Conservation (phyloP, 1,284 basidiomycete species). For the Microbotryomycetes sp. region DNA sequence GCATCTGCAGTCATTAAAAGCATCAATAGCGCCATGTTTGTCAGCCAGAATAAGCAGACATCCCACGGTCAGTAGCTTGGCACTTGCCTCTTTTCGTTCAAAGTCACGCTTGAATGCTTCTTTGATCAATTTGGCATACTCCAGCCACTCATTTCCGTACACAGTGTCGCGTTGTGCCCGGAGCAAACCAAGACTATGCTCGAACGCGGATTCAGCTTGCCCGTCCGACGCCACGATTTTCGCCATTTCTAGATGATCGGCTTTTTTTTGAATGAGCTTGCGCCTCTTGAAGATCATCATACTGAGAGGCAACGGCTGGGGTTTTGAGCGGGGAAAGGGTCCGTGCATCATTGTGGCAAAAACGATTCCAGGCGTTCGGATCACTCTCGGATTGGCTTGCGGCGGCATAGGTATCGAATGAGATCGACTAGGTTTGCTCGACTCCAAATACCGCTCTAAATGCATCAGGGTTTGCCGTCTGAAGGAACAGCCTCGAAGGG, state of each 20-base stretch:
- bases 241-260: conserved; percentile 33
- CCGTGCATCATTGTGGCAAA: conserved; percentile 57
- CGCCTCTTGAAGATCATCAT: conserved; percentile 62
- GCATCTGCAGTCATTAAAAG: too few relatives aligned
- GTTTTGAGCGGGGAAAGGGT: conserved; percentile 66
- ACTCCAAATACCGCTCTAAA: too few relatives aligned
- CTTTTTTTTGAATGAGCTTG: conserved; percentile 49
- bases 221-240: conserved; percentile 43
- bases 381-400: too few relatives aligned
- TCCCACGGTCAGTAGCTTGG: not conserved
- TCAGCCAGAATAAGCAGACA: not conserved
- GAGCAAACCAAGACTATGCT: conserved; percentile 48
- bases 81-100: not conserved
- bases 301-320: conserved; percentile 62
- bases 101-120: not conserved
- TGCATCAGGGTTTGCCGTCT: too few relatives aligned
- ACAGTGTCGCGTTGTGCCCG: not conserved
- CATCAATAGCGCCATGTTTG: too few relatives aligned
- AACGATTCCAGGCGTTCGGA: conserved; percentile 59
- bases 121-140: not conserved
- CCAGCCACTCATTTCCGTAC: not conserved
- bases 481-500: too few relatives aligned
- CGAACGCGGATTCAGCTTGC: conserved; percentile 50
- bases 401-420: too few relatives aligned
- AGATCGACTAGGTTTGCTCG: too few relatives aligned